Conservation (phyloP, 2,329 filamentous ascomycete species). For the Fusarium buharicum region DNA sequence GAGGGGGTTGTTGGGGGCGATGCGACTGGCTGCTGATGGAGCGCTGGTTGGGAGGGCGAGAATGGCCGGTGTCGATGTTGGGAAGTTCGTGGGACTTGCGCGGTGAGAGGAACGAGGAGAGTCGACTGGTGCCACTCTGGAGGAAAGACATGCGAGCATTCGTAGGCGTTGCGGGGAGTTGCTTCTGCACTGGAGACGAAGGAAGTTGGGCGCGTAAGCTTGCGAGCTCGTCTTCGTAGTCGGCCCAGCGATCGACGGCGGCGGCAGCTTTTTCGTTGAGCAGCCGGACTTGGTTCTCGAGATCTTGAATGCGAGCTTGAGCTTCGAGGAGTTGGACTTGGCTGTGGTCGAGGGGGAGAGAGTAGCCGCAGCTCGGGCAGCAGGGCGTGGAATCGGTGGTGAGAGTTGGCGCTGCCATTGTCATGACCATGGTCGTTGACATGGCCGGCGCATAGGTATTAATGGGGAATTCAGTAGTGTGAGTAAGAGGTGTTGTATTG, state of each 20-base stretch:
- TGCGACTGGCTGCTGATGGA: constrained; percentile 35
- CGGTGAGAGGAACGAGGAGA: constrained; percentile 58
- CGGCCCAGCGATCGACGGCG: constrained; percentile 72
- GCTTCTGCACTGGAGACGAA: constrained; percentile 32
- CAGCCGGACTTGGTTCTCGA: constrained; percentile 75
- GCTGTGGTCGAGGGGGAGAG: constrained; percentile 52
- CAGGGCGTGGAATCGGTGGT: constrained; percentile 46
- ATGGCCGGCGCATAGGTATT: constrained; percentile 29
- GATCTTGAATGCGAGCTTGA: constrained; percentile 71
- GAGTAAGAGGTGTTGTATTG: not conserved
- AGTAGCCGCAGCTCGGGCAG: constrained; percentile 64
- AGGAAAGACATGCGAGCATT: constrained; percentile 58
- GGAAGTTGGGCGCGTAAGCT: constrained; percentile 61
- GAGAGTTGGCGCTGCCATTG: constrained; percentile 48
- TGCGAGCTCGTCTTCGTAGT: constrained; percentile 82
- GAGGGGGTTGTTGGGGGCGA: constrained; percentile 22
- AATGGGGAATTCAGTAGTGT: not conserved
- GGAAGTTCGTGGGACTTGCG: constrained; percentile 57
- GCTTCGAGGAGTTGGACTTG: constrained; percentile 61
- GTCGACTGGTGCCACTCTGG: constrained; percentile 55
- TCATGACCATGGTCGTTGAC: constrained; percentile 50
- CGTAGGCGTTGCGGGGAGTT: constrained; percentile 42
- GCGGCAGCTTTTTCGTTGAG: constrained; percentile 77
- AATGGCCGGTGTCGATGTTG: constrained; percentile 33
- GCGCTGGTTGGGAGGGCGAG: constrained; percentile 25